Evolutionary conservation across 2,329 filamentous ascomycete genomes (phyloP).

Genomic region (Colletotrichum chrysophilum): DNA sequence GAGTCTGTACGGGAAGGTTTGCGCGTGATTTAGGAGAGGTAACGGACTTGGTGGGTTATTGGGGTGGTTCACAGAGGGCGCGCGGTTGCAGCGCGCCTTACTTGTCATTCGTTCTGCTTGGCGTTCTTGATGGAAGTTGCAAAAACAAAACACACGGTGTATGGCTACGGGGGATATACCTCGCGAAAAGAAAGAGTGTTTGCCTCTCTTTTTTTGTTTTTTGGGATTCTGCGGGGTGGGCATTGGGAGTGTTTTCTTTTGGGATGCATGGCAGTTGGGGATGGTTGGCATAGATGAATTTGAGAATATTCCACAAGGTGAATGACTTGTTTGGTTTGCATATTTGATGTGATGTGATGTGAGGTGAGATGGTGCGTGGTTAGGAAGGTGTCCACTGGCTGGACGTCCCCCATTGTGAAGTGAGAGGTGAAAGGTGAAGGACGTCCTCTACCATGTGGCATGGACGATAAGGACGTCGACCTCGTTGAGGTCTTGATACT

Average conservation of each 20-base stretch:
- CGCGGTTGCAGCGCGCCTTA: background rate
- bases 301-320: background rate
- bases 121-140: background rate
- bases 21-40: slow-evolving; percentile 35
- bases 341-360: background rate
- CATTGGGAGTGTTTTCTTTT: background rate
- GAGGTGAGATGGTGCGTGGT: background rate
- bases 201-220: background rate
- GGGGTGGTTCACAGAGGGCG: background rate
- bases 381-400: background rate
- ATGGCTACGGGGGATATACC: slow-evolving; percentile 15
- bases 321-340: background rate
- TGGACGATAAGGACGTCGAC: background rate
- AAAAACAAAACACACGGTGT: background rate
- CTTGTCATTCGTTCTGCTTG: background rate
- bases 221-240: background rate
- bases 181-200: slow-evolving; percentile 14
- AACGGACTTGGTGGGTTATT: background rate
- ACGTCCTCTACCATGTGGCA: background rate
- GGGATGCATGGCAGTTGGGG: background rate
- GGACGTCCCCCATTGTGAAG: too few species aligned
- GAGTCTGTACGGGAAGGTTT: slow-evolving; percentile 36
- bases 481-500: background rate
- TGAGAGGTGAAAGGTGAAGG: background rate
- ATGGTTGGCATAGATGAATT: background rate